Evolutionary conservation across 495 filamentous ascomycete genomes (phyloP).

Genomic region (Daldinia bambusicola): DNA sequence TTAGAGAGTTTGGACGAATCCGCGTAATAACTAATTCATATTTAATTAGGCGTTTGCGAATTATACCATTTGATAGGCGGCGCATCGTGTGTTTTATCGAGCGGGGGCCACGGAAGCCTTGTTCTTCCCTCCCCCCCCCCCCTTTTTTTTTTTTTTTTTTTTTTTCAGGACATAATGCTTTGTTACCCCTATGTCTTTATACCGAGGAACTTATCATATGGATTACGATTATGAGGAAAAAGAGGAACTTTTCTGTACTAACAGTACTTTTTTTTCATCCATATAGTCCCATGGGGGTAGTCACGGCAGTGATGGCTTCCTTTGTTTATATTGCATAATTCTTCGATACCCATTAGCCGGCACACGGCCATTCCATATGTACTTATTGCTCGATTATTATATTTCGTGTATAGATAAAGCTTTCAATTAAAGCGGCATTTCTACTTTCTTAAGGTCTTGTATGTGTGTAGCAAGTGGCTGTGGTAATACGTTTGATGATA

Average conservation of each 20-base stretch:
- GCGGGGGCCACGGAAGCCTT: constrained; percentile 12
- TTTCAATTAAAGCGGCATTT: constrained; percentile 1
- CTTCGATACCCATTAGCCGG: constrained; percentile 40
- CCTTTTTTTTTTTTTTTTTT: too few species aligned
- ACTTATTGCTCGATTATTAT: constrained; percentile 25
- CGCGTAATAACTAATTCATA: constrained; percentile 31
- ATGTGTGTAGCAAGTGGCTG: too few species aligned
- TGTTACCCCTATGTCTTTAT: constrained; percentile 21
- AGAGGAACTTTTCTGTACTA: constrained; percentile 13
- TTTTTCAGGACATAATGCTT: constrained; percentile 24
- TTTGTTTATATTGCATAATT: constrained; percentile 23
- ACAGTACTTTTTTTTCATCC: constrained; percentile 2
- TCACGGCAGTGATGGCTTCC: constrained; percentile 7
- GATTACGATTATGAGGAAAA: constrained; percentile 43
- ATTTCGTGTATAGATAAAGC: constrained; percentile 25
- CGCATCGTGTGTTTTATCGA: constrained; percentile 17
- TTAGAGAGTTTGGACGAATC: constrained; percentile 68
- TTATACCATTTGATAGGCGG: constrained; percentile 40
- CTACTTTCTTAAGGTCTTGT: too few species aligned
- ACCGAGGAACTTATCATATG: constrained; percentile 15
- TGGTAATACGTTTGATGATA: too few species aligned
- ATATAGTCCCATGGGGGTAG: not conserved
- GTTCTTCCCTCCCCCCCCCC: constrained; percentile 10
- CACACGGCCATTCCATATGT: constrained; percentile 29
- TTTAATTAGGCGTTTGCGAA: constrained; percentile 36